Evolutionary conservation across 495 filamentous ascomycete species (phyloP).

Genomic region (Lentithecium fluviatile): DNA sequence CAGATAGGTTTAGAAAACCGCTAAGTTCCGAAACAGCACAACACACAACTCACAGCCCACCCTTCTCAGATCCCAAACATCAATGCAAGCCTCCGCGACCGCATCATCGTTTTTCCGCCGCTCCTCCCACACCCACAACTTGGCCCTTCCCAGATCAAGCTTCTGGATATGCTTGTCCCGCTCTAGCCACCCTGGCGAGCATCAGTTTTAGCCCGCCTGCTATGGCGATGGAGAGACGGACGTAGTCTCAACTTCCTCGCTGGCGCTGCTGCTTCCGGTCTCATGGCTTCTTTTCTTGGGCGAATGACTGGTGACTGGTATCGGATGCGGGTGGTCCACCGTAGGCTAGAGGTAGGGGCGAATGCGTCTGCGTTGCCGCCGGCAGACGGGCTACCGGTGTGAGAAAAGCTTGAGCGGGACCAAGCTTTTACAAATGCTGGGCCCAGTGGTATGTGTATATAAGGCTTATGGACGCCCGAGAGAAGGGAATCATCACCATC

Average conservation of each 20-base stretch:
- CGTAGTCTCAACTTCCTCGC: constrained; percentile 7
- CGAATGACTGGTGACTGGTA: too few relatives aligned
- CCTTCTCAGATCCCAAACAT: constrained; percentile 30
- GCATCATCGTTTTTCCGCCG: constrained; percentile 18
- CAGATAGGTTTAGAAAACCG: constrained; percentile 21
- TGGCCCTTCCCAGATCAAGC: constrained; percentile 6
- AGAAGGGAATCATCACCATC: constrained; percentile 26
- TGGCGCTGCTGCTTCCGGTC: constrained; percentile 8
- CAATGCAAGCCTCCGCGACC: constrained; percentile 19
- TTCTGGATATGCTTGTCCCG: constrained; percentile 10
- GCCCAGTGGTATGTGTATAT: constrained; percentile 8
- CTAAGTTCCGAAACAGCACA: constrained; percentile 23
- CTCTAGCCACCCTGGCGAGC: neutral
- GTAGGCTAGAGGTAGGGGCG: too few relatives aligned
- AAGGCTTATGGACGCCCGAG: neutral
- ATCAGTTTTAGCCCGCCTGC: neutral
- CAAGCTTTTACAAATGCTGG: constrained; percentile 15
- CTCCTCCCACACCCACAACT: neutral
- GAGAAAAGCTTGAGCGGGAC: constrained; percentile 21
- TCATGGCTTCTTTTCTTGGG: constrained; percentile 9
- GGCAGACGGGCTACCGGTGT: neutral
- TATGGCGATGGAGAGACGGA: constrained; percentile 10
- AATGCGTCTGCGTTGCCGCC: too few relatives aligned
- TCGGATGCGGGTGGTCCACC: too few relatives aligned
- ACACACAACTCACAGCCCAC: neutral